Conservation (phyloP, 306 rosid genomes). For the Lathyrus aphaca region DNA sequence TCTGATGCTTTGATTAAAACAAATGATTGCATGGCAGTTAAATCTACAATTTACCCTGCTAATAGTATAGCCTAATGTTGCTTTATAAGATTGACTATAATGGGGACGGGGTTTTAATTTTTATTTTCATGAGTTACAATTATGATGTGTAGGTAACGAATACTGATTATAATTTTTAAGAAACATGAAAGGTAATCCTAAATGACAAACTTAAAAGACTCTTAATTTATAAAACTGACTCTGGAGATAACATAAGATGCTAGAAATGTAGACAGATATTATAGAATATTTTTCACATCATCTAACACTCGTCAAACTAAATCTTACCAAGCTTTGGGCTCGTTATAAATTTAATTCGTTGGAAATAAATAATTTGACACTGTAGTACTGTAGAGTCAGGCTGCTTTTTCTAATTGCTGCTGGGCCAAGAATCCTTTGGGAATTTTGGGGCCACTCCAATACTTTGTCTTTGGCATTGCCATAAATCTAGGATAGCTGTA, state of each 20-base stretch:
- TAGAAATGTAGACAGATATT: neutral
- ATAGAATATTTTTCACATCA: neutral
- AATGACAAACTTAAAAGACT: no score
- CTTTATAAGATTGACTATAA: neutral
- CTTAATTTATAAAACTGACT: no score
- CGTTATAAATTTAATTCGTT: neutral
- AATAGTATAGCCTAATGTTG: neutral
- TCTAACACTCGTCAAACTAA: neutral
- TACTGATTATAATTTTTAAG: no score
- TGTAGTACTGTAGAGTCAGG: neutral
- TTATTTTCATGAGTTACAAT: slow-evolving; percentile 1
- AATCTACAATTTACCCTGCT: neutral
- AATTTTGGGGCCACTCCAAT: neutral
- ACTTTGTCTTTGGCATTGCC: neutral
- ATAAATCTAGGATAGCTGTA: neutral
- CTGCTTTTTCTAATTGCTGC: neutral
- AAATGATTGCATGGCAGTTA: slow-evolving; percentile 7
- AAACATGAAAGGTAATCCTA: no score
- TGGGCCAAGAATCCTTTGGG: no score
- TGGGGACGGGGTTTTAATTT: neutral
- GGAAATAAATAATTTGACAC: neutral
- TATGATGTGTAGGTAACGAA: no score
- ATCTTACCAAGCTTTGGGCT: neutral
- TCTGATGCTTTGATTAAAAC: neutral
- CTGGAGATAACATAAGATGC: no score